These are phyloP conservation scores for Fraxinus pennsylvanica DNA, from an alignment of 257 asterid species.

Conservation along the genomic window DNA sequence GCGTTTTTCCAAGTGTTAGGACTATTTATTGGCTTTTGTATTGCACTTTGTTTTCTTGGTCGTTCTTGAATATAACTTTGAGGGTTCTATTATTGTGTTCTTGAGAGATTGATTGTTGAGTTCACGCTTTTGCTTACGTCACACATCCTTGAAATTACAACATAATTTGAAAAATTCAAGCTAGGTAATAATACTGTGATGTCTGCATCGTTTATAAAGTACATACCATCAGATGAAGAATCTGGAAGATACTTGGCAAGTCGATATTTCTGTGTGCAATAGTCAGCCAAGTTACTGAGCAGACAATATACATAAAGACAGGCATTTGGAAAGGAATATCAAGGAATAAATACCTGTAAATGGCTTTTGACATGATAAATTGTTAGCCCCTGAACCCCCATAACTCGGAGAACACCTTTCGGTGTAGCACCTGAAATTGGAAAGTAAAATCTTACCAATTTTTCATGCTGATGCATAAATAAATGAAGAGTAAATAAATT, in stretches of 20 bases:
- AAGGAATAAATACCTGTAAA: slow-evolving; percentile 63
- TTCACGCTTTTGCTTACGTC: too few relatives aligned
- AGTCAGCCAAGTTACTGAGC: slow-evolving; percentile 12
- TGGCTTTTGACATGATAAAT: slow-evolving; percentile 98
- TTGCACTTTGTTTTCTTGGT: too few relatives aligned
- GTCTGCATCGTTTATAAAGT: slow-evolving; percentile 4
- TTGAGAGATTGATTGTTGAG: too few relatives aligned
- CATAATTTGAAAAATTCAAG: background rate
- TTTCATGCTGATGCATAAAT: background rate
- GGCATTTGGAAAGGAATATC: slow-evolving; percentile 17
- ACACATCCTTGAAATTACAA: background rate
- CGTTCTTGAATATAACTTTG: too few relatives aligned
- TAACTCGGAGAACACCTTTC: slow-evolving; percentile 93
- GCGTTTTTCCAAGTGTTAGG: too few relatives aligned
- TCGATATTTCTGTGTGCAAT: slow-evolving; percentile 72
- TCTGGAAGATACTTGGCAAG: slow-evolving; percentile 98
- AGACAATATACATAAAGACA: slow-evolving; percentile 3
- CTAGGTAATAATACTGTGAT: background rate
- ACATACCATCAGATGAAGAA: slow-evolving; percentile 81
- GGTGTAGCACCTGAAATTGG: slow-evolving; percentile 89
- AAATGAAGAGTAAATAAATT: background rate
- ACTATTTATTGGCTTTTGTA: too few relatives aligned
- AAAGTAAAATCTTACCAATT: slow-evolving; percentile 20
- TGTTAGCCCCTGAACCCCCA: slow-evolving; percentile 97
- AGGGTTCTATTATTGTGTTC: too few relatives aligned